These are phyloP conservation scores for Ajuga reptans DNA, from an alignment of 305 asterid genomes.

Conservation along the genomic window DNA sequence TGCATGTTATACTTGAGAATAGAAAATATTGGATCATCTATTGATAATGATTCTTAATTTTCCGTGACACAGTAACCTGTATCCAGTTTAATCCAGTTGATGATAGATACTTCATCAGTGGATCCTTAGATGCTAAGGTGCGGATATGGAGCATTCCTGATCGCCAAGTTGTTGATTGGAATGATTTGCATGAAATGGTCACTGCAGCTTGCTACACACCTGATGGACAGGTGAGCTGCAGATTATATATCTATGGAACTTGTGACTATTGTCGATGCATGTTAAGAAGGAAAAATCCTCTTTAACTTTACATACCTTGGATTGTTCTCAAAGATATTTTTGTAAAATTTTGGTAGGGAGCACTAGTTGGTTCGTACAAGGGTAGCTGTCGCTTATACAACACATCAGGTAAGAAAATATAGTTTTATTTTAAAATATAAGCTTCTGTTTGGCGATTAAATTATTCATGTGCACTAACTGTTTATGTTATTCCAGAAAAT, in stretches of 20 bases:
- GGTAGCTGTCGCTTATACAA: slow-evolving; percentile 82
- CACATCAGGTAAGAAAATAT: slow-evolving; percentile 54
- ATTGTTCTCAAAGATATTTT: slow-evolving; percentile 19
- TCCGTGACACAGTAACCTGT: slow-evolving; percentile 75
- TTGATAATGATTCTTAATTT: slow-evolving; percentile 30
- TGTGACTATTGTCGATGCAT: slow-evolving; percentile 11
- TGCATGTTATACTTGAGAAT: not conserved
- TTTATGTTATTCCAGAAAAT: slow-evolving; percentile 41
- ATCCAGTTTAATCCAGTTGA: slow-evolving; percentile 98
- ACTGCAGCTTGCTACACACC: slow-evolving; percentile 99
- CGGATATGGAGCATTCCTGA: slow-evolving; percentile 99
- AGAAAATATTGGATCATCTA: slow-evolving; percentile 20
- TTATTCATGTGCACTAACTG: not conserved
- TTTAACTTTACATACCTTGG: not conserved
- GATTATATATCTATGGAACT: slow-evolving; percentile 14
- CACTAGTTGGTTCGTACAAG: slow-evolving; percentile 91
- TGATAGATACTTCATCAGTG: slow-evolving; percentile 96
- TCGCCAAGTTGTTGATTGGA: slow-evolving; percentile 97
- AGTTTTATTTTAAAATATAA: slow-evolving; percentile 12
- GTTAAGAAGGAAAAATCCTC: not conserved
- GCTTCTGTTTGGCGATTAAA: not conserved
- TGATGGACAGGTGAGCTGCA: slow-evolving; percentile 81
- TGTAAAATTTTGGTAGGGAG: slow-evolving; percentile 54
- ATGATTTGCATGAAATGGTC: slow-evolving; percentile 96
- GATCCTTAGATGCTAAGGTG: slow-evolving; percentile 96